phyloP scores from a whole-genome alignment of 2,329 filamentous ascomycete genomes.

The Hypoxylon sp. region DNA sequence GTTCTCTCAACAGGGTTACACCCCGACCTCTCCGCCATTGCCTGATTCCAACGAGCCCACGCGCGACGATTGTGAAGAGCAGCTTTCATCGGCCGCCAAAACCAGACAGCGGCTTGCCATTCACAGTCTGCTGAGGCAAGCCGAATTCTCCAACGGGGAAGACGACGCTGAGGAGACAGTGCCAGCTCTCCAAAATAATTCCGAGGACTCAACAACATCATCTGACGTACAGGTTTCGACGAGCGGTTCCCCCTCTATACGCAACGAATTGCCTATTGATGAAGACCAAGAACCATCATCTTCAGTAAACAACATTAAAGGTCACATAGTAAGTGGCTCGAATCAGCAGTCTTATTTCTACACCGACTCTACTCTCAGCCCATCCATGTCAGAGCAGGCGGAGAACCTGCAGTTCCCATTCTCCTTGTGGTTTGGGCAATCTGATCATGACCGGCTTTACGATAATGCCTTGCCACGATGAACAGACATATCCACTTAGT shows the following conservation, averaged over 20 bases:
- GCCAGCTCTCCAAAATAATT: background rate
- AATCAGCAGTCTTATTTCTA: conserved; percentile 10
- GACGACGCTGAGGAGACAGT: conserved; percentile 43
- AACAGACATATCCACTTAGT: conserved; percentile 1
- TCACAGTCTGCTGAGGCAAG: conserved; percentile 51
- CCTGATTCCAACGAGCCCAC: conserved; percentile 6
- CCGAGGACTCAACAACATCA: background rate
- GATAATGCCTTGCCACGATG: conserved; percentile 24
- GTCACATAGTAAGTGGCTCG: background rate
- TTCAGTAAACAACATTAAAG: background rate
- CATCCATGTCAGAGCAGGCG: conserved; percentile 1
- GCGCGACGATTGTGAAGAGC: conserved; percentile 23
- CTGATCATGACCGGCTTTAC: conserved; percentile 24
- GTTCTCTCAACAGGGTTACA: conserved; percentile 32
- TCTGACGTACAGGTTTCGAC: background rate
- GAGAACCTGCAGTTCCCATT: conserved; percentile 31
- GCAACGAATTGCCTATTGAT: background rate
- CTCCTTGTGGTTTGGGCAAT: conserved; percentile 32
- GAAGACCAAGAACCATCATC: conserved; percentile 1
- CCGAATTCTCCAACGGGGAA: conserved; percentile 47
- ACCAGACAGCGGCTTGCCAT: conserved; percentile 49
- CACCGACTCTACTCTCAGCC: background rate
- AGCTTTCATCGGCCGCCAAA: conserved; percentile 45
- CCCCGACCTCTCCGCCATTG: background rate
- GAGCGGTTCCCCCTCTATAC: background rate